These are phyloP conservation scores for Solanum lignicaule DNA, from an alignment of 257 asterid species.

Conservation along the genomic window DNA sequence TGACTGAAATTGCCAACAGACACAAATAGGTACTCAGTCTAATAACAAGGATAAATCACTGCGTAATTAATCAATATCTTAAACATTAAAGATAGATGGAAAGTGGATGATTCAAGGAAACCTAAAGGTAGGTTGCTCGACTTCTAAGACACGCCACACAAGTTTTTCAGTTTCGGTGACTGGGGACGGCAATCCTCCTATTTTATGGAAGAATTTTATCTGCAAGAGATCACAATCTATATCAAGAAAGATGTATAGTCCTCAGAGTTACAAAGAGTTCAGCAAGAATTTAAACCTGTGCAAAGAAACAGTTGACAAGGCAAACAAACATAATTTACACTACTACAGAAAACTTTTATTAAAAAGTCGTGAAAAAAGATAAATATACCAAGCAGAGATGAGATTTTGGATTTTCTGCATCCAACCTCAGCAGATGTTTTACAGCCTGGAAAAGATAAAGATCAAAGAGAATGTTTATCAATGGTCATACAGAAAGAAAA, in stretches of 20 bases:
- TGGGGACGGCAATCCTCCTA: slow-evolving; percentile 62
- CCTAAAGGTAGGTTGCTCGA: slow-evolving; percentile 71
- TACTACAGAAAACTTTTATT: not conserved
- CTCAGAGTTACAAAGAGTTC: not conserved
- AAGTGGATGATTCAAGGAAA: slow-evolving; percentile 13
- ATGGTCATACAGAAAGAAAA: not conserved
- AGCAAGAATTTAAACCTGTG: not conserved
- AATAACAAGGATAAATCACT: slow-evolving; percentile 1
- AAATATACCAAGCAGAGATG: slow-evolving; percentile 81
- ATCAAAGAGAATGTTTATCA: not conserved
- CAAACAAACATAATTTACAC: not conserved
- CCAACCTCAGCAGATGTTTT: slow-evolving; percentile 72
- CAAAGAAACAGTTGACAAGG: not conserved
- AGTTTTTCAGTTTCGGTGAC: slow-evolving; percentile 64
- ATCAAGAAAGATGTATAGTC: not conserved
- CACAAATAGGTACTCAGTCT: not conserved
- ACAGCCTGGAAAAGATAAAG: slow-evolving; percentile 53
- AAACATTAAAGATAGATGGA: not conserved
- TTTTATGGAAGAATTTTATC: slow-evolving; percentile 77
- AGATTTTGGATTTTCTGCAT: slow-evolving; percentile 62
- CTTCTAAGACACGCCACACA: slow-evolving; percentile 75
- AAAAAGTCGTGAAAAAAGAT: not conserved
- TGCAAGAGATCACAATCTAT: slow-evolving; percentile 18
- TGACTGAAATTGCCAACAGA: slow-evolving; percentile 37
- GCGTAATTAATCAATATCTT: not conserved